Conservation (phyloP, 257 asterid species). For the Eucommia ulmoides region DNA sequence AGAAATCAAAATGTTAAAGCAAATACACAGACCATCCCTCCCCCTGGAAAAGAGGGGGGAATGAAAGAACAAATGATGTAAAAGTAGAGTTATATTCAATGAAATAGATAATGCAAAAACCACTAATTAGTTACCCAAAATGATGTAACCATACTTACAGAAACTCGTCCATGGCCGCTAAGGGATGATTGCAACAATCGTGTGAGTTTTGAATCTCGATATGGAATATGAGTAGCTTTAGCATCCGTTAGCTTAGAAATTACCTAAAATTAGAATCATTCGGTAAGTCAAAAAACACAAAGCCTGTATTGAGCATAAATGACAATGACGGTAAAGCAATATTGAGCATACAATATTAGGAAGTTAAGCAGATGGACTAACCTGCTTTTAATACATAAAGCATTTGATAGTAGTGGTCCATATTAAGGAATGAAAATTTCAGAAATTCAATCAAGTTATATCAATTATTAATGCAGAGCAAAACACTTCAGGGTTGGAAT, state of each 20-base stretch:
- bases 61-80: constrained; percentile 6
- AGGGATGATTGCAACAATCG: constrained; percentile 80
- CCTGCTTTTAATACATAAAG: no score
- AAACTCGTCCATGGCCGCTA: constrained; percentile 73
- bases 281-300: background rate
- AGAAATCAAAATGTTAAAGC: constrained; percentile 12
- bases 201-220: constrained; percentile 77
- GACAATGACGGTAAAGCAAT: background rate
- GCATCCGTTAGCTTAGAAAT: constrained; percentile 75
- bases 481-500: no score
- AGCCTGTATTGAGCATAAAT: constrained; percentile 1
- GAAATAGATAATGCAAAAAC: constrained; percentile 7
- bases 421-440: no score
- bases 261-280: constrained; percentile 39
- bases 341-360: background rate
- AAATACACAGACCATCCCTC: no score
- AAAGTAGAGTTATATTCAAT: constrained; percentile 5
- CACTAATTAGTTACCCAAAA: constrained; percentile 5
- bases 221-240: constrained; percentile 74
- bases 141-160: constrained; percentile 38
- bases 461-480: no score
- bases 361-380: background rate
- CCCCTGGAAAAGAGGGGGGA: no score
- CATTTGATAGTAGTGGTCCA: no score
- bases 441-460: no score